Evolutionary conservation across 202 grass and related monocot genomes (phyloP).

Genomic region (Musa balbisiana): DNA sequence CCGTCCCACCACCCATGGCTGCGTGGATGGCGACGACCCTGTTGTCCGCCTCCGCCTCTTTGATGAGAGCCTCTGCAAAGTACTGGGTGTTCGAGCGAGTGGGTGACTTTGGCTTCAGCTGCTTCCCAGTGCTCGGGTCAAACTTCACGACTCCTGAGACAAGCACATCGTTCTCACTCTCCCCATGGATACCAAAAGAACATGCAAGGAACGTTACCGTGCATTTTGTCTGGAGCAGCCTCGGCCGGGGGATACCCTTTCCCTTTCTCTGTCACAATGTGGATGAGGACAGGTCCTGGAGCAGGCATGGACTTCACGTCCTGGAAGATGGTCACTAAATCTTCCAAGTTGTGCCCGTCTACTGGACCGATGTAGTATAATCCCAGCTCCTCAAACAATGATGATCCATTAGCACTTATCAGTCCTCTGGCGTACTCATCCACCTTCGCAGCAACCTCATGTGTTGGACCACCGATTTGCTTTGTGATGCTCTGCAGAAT

Average conservation of each 20-base stretch:
- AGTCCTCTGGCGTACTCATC: neutral
- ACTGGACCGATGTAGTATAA: neutral
- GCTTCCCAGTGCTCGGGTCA: constrained; percentile 1
- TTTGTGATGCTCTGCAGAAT: neutral
- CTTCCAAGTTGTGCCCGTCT: neutral
- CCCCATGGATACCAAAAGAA: too few species aligned
- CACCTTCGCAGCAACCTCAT: neutral
- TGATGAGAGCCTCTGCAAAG: neutral
- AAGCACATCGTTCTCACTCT: neutral
- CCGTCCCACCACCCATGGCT: constrained; percentile 4
- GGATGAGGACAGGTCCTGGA: constrained; percentile 2
- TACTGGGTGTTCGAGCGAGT: neutral
- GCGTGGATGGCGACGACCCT: constrained; percentile 2
- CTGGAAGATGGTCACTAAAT: neutral
- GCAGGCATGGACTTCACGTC: neutral
- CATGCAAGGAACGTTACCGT: neutral
- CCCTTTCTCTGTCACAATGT: constrained; percentile 2
- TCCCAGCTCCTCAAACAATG: neutral
- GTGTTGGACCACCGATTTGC: neutral
- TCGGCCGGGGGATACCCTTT: neutral
- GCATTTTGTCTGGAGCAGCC: constrained; percentile 1
- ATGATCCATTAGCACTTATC: neutral
- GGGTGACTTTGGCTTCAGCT: neutral
- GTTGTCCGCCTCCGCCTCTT: constrained; percentile 8
- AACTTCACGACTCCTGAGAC: neutral